Base-by-base conservation (phyloP, 495 filamentous ascomycete genomes). In the Parathielavia appendiculata region DNA sequence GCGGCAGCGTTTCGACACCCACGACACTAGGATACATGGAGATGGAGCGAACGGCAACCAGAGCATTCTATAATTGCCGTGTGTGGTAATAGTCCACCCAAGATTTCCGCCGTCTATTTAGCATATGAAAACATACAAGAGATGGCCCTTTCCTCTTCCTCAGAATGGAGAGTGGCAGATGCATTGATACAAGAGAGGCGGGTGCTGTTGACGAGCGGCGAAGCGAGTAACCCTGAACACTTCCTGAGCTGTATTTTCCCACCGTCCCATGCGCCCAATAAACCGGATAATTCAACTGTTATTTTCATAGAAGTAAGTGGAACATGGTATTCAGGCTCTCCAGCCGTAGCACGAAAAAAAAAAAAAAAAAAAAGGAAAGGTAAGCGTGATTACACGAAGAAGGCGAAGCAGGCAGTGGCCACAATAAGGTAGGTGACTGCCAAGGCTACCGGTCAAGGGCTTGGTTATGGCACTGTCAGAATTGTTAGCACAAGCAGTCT, bases 381-480 rank as follows among this genome's bases (percentile, higher is more conserved):
- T 3, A 30, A 6, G 26, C 26, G 2, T 30, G 26, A 30, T n/a
- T 30, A 30, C 26, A 30, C 26, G 26, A 30, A 30, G n/a, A n/a
- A 30, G 26, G 26, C 26, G 26, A 30, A 30, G 26, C 26, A 30
- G 26, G n/a, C n/a, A 30, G 26, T 20, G 9, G 48, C 19, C 17
- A 30, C 13, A 20, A 30, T 0, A n/a, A 14, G 48, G 2, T 34
- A 0, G 9, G 20, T 5, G 30, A 16, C 20, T 1, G 17, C 19
- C 30, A 34, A 19, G n/a, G 36, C 50, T 66, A 74, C 59, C 72
- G 61, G 40, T 74, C 72, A 12, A 74, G 66, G 16, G 71, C 72
- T 63, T 74, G 71, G 40, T 71, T 74, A 51, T 71, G 72, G 51
- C 72, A 74, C 72, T 74, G 49, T 58, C 35, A 38, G 19, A n/a